These are phyloP conservation scores for Kwoniella sp. DNA, from an alignment of 768 basidiomycete species.

Conservation along the genomic window DNA sequence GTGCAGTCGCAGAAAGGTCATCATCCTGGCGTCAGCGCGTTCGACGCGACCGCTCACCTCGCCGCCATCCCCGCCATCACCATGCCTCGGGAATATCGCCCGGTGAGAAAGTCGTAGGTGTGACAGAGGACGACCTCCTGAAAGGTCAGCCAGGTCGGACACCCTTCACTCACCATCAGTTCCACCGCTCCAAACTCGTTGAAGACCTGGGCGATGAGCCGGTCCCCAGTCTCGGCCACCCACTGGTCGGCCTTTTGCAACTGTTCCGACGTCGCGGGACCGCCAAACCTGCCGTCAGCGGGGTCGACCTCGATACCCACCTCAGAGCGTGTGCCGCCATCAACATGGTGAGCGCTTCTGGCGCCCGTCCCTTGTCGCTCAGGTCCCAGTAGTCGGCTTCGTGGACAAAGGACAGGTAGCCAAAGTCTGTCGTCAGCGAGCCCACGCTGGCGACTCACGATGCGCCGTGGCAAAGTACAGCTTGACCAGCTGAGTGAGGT, in stretches of 20 bases:
- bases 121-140: slow-evolving; percentile 14
- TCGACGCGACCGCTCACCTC: slow-evolving; percentile 1
- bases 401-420: slow-evolving; percentile 23
- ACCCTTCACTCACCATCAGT: slow-evolving; percentile 14
- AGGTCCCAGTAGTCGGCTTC: slow-evolving; percentile 17
- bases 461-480: slow-evolving; percentile 18
- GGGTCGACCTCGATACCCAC: slow-evolving; percentile 13
- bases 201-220: neutral
- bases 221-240: neutral
- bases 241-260: slow-evolving; percentile 3
- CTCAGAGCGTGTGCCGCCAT: slow-evolving; percentile 19
- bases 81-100: slow-evolving; percentile 12
- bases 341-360: slow-evolving; percentile 7
- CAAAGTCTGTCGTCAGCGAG: slow-evolving; percentile 12
- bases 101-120: slow-evolving; percentile 14
- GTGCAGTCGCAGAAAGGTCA: slow-evolving; percentile 23
- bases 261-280: too few species aligned
- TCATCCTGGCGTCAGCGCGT: slow-evolving; percentile 14
- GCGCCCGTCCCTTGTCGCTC: slow-evolving; percentile 7
- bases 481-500: neutral
- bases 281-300: neutral
- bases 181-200: slow-evolving; percentile 21
- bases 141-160: neutral
- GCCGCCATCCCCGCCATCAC: slow-evolving; percentile 21
- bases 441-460: slow-evolving; percentile 1